Base-by-base conservation (phyloP, 768 basidiomycete genomes). In the Cystoderma amianthinum region DNA sequence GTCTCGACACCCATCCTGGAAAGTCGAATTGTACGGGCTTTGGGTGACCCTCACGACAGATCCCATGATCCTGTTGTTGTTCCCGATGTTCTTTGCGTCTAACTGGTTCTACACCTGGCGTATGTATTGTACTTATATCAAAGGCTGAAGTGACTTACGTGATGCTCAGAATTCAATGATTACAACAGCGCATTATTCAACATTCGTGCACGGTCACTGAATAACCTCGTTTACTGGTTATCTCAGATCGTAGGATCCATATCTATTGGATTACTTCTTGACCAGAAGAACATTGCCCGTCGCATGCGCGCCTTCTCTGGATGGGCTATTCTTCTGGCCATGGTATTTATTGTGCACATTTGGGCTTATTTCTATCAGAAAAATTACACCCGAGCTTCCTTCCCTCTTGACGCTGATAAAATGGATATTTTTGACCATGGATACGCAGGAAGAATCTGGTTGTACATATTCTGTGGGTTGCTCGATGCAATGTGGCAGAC, bases 61-160 rank as follows among this genome's bases (percentile, higher is more conserved):
- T 52, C 85, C 84, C 0, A 66, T 71, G 61, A 77, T 92, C 50
- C 44, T 89, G 13, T 62, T 87, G 3, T 70, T 90, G 15, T 85
- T 91, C 66, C 89, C 88, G 9, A 85, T 90, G 81, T 89, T 90
- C 62, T 77, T 88, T 42, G 77, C 83, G 6, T 83, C 80, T 28
- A 89, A 89, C 56, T 89, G 83, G 75, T 88, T 88, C 62, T 88
- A 87, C 54, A 82, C 86, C 2, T 89, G 84, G 84, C 85, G 84
- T 85, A 46, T 53, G 80, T 36, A 6, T 9, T 28, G 34, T 13
- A 33, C 15, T 38, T 18, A 23, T 32, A 44, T 38, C 25, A 32
- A 24, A 5, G 42, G 45, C 25, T 41, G 20, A 28, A 15, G 16
- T 30, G 7, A 5, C 15, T 10, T 21, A 36, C 34, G n/a, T 17